Base-by-base conservation (phyloP, 257 asterid species). In the Henckelia pumila region DNA sequence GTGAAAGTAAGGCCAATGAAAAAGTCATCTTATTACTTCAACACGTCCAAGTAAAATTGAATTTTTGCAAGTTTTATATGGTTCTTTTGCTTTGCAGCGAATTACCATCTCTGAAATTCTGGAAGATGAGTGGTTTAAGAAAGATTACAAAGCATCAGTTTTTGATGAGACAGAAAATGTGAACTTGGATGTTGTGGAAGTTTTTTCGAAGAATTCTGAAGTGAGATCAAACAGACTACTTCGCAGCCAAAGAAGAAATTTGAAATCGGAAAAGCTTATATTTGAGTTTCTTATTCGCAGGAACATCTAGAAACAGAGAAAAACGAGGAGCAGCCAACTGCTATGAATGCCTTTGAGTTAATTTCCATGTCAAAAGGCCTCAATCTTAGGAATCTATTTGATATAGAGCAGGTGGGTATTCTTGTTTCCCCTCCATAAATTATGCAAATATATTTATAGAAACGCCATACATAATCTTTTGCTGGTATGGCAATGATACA, bases 291-390 rank as follows among this genome's bases (percentile, higher is more conserved):
- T 73, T 71, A 61, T 26, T 58, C 14, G 61, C 83, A 93, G 98
- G 90, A 84, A 82, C 71, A 83, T 85, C 98, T 76, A 30, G 98
- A 87, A 61, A 82, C 61, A 8, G 97, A 92, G 82, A 92, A 78
- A 78, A 85, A 44, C 69, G 96, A 86, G 80, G 81, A 80, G 75
- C 81, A 86, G 75, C 98, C 98, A 6, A 81, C 75, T 32, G 84
- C 98, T 67, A 87, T 92, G 97, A 92, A 92, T 35, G 98, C 98
- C 62, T 92, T 92, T 60, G 98, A 89, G 83, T 80, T 92, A 72
- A 92, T 92, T 72, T 89, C 98, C 65, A 87, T 92, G 98, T 92
- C 98, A 3, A 87, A 74, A 77, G 98, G 98, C 53, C 89, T 92
- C 79, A 86, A 92, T 76, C 96, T 92, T 21, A 96, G 79, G 79